Evolutionary conservation across 208 protist genomes (phyloP), one percentile per base, ranked within the genome.

Genomic region (Crithidia mellificae): DNA sequence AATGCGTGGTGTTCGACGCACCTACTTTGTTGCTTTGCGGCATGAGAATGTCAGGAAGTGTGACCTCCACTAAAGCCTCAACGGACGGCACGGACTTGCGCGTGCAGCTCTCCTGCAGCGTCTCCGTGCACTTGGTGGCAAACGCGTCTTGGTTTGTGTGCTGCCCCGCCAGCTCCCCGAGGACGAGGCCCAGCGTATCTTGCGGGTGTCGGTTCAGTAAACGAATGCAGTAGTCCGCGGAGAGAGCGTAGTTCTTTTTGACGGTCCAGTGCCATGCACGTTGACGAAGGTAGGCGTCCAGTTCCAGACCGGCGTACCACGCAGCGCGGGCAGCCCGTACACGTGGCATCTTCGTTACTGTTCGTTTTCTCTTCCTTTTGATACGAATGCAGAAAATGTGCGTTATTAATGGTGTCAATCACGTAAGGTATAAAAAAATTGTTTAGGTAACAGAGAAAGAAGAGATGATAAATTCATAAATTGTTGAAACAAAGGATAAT

Each of bases 151-250:
- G 90, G 5, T 63, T 58, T 6, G 85, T 85, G 66, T 68, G 75
- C 32, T 59, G 51, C 0, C 75, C 90, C 0, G 68, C 57, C 19
- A 88, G 36, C 53, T 86, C 84, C n/a, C 90, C 90, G 12, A 93
- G 67, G 14, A 90, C 63, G 14, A 95, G 77, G 0, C 59, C 75
- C 12, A 84, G 36, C 25, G 84, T 75, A 61, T 93, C 87, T 2
- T 74, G 71, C 3, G 83, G 77, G 50, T 82, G 78, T 0, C 78
- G 75, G 51, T 93, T 95, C 6, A 95, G 57, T 0, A 91, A 52
- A 9, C 86, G 90, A 61, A 95, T 92, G 30, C 78, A 72, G 71
- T 93, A 95, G 68, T 95, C 90, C 2, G 87, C 78, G 0, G 90
- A 75, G n/a, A 95, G 74, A 9, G 87, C 87, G 57, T 84, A 92